phyloP scores from a whole-genome alignment of 352 stramenopile species.

The Globisporangium viniferum region DNA sequence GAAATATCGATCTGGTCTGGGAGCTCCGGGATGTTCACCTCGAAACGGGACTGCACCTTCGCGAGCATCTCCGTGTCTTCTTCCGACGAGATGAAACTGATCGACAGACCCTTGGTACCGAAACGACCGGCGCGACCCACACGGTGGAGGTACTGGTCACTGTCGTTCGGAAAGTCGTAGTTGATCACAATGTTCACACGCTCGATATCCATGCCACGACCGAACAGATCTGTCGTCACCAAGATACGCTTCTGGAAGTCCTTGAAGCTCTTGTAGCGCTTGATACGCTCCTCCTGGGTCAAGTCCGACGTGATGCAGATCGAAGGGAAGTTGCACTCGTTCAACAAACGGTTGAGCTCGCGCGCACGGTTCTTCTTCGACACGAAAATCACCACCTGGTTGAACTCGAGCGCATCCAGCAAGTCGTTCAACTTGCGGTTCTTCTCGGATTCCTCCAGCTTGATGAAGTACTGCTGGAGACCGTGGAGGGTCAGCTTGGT shows the following conservation, averaged over 20 bases:
- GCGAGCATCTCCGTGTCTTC: conserved; percentile 97
- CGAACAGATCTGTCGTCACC: conserved; percentile 99
- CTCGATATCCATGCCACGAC: conserved; percentile 99
- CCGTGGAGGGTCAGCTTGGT: conserved; percentile 99
- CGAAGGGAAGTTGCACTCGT: conserved; percentile 99
- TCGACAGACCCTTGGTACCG: conserved; percentile 99
- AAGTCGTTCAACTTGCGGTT: conserved; percentile 99
- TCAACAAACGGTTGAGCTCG: conserved; percentile 97
- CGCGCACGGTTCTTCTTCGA: conserved; percentile 96
- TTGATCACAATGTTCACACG: conserved; percentile 99
- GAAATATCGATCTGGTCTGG: conserved; percentile 99
- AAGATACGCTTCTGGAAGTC: conserved; percentile 99
- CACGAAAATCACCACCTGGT: conserved; percentile 99
- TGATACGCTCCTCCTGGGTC: conserved; percentile 97
- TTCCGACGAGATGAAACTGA: conserved; percentile 99
- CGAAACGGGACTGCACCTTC: conserved; percentile 99
- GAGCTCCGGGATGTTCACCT: conserved; percentile 99
- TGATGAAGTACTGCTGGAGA: conserved; percentile 99
- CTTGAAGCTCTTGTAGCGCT: conserved; percentile 99
- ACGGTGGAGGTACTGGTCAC: conserved; percentile 99
- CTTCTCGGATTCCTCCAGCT: conserved; percentile 99
- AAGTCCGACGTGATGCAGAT: conserved; percentile 99
- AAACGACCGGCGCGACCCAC: conserved; percentile 98
- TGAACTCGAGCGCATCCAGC: conserved; percentile 99
- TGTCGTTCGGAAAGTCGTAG: conserved; percentile 99